Evolutionary conservation across 495 filamentous ascomycete genomes (phyloP).

Genomic region (Penicillium soppii): DNA sequence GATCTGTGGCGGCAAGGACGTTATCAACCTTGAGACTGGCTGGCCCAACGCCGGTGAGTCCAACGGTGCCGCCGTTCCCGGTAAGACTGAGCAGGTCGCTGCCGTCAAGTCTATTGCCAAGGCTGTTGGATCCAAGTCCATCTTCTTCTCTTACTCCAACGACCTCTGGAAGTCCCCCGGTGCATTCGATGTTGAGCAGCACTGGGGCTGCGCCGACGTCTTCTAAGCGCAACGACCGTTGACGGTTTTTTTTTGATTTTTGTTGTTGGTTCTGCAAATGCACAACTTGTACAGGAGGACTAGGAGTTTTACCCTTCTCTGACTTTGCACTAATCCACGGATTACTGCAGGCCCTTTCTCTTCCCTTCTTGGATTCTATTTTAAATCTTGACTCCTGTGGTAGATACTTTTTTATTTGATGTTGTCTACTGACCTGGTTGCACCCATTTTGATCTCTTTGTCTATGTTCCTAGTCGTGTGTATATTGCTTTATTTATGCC

Average conservation of each 20-base stretch:
- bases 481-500: slow-evolving; percentile 32
- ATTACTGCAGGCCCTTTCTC: background rate
- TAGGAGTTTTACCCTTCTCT: slow-evolving; percentile 29
- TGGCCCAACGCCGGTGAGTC: slow-evolving; percentile 73
- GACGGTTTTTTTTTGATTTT: slow-evolving; percentile 19
- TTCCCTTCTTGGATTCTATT: slow-evolving; percentile 23
- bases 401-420: slow-evolving; percentile 41
- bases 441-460: slow-evolving; percentile 32
- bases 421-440: slow-evolving; percentile 36
- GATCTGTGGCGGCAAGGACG: slow-evolving; percentile 64
- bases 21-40: slow-evolving; percentile 83
- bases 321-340: background rate
- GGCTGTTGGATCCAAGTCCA: slow-evolving; percentile 55
- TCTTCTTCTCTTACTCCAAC: slow-evolving; percentile 78
- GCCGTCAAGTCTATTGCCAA: slow-evolving; percentile 67
- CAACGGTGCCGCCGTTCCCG: slow-evolving; percentile 72
- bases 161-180: slow-evolving; percentile 81
- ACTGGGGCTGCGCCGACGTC: slow-evolving; percentile 65
- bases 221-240: slow-evolving; percentile 39
- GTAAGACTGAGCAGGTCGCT: slow-evolving; percentile 61
- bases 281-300: slow-evolving; percentile 36
- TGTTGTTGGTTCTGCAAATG: slow-evolving; percentile 17
- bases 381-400: slow-evolving; percentile 32
- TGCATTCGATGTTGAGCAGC: slow-evolving; percentile 70
- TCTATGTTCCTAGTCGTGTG: slow-evolving; percentile 19